A percentile compares a stretch with the other conserved stretches of the same genome.
Conservation (phyloP, 805 yeast genomes). For the Barnettozyma vustinii region DNA sequence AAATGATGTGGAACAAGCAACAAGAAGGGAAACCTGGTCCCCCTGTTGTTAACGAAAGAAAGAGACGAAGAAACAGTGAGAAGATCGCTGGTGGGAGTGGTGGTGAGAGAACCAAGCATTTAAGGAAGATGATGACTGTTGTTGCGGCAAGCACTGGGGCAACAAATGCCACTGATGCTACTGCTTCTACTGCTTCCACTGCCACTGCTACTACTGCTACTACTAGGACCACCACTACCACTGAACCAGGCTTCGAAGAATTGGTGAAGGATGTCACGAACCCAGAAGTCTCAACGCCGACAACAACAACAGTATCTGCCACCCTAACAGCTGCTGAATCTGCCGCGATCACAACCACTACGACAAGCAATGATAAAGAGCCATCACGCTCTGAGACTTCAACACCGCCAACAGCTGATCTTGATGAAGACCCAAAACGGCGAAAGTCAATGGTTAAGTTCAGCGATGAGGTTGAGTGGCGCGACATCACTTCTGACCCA, state of each 20-base stretch:
- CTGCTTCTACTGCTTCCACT: no score
- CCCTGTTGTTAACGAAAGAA: constrained; percentile 13
- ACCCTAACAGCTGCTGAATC: neutral
- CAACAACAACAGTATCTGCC: neutral
- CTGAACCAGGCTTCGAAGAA: constrained; percentile 13
- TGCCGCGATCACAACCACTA: neutral
- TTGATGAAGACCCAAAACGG: constrained; percentile 9
- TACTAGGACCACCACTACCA: neutral
- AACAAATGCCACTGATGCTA: no score
- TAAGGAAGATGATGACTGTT: neutral
- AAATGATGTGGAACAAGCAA: constrained; percentile 30
- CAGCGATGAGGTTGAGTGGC: constrained; percentile 4
- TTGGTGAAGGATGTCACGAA: constrained; percentile 22
- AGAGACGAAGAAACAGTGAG: constrained; percentile 9
- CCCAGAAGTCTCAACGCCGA: constrained; percentile 5
- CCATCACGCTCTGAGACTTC: neutral
- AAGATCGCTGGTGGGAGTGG: neutral
- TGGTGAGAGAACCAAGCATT: neutral
- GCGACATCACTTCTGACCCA: neutral
- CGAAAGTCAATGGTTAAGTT: constrained; percentile 3
- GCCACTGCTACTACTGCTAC: neutral
- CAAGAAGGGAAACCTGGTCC: constrained; percentile 2
- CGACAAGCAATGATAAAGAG: neutral
- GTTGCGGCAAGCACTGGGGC: neutral
- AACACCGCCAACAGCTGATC: neutral